A percentile compares a stretch with the other conserved stretches of the same genome.
Evolutionary conservation across 2,329 filamentous ascomycete species (phyloP).

Genomic region (Fusarium haematococcum): DNA sequence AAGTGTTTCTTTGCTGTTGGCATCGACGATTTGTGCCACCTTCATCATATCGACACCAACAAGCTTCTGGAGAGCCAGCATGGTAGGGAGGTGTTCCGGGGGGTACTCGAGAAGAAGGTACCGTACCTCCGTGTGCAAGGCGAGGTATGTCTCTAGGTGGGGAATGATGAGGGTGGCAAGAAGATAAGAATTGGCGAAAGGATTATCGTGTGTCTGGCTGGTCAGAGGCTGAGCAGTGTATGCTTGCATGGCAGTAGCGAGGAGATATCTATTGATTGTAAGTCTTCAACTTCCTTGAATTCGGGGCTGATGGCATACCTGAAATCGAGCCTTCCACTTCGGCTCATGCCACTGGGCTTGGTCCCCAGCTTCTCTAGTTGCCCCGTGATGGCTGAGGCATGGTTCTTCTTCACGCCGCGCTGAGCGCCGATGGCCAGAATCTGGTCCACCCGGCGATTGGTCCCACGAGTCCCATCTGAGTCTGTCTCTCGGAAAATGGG

Average conservation of each 20-base stretch:
- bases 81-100: slow-evolving; percentile 65
- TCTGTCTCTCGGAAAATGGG: slow-evolving; percentile 60
- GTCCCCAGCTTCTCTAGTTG: slow-evolving; percentile 67
- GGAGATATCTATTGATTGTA: slow-evolving; percentile 62
- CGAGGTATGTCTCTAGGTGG: slow-evolving; percentile 70
- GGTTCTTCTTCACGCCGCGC: slow-evolving; percentile 63
- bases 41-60: slow-evolving; percentile 68
- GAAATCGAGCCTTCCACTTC: slow-evolving; percentile 69
- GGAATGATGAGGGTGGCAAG: slow-evolving; percentile 70
- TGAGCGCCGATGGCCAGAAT: slow-evolving; percentile 72
- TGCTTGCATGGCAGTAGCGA: slow-evolving; percentile 70
- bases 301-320: slow-evolving; percentile 55
- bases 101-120: slow-evolving; percentile 72
- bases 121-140: slow-evolving; percentile 62
- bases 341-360: slow-evolving; percentile 61
- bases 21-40: slow-evolving; percentile 67
- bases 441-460: slow-evolving; percentile 62
- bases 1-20: slow-evolving; percentile 51
- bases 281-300: slow-evolving; percentile 1
- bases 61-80: slow-evolving; percentile 68
- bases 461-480: slow-evolving; percentile 43
- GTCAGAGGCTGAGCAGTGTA: slow-evolving; percentile 64
- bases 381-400: slow-evolving; percentile 60
- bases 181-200: slow-evolving; percentile 64
- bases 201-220: slow-evolving; percentile 64